Conservation (phyloP, 352 stramenopile genomes). For the Aphanomyces euteiches region DNA sequence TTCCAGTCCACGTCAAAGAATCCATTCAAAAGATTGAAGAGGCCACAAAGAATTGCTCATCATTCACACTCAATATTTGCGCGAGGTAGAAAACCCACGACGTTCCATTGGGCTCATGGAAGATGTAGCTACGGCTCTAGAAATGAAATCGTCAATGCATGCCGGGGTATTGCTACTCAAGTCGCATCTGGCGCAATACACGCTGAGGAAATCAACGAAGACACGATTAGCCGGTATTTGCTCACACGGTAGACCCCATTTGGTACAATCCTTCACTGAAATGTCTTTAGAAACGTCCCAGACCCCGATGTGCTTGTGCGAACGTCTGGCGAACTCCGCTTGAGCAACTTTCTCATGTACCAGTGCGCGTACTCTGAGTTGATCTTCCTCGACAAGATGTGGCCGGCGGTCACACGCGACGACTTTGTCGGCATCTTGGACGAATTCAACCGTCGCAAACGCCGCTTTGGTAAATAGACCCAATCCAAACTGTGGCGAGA, state of each 20-base stretch:
- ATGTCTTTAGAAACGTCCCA: slow-evolving; percentile 55
- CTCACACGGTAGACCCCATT: slow-evolving; percentile 63
- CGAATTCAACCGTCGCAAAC: slow-evolving; percentile 82
- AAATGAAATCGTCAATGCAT: slow-evolving; percentile 93
- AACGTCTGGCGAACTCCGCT: slow-evolving; percentile 91
- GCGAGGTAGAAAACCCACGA: slow-evolving; percentile 45
- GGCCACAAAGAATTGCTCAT: slow-evolving; percentile 81
- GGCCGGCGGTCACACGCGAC: slow-evolving; percentile 89
- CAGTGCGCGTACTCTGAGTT: slow-evolving; percentile 95
- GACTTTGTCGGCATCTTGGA: slow-evolving; percentile 77
- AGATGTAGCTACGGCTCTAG: slow-evolving; percentile 89
- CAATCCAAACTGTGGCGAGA: slow-evolving; percentile 4
- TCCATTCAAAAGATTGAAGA: slow-evolving; percentile 80
- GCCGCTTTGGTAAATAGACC: slow-evolving; percentile 85
- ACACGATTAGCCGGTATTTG: slow-evolving; percentile 62
- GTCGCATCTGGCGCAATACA: slow-evolving; percentile 60
- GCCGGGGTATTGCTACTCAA: slow-evolving; percentile 82
- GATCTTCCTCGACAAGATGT: slow-evolving; percentile 94
- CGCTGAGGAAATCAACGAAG: slow-evolving; percentile 75
- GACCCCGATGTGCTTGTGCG: slow-evolving; percentile 94
- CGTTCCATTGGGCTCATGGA: slow-evolving; percentile 2
- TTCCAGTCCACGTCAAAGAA: slow-evolving; percentile 60
- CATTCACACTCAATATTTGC: slow-evolving; percentile 80
- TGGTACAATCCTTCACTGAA: slow-evolving; percentile 1
- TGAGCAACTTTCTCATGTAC: slow-evolving; percentile 97